A percentile compares a stretch with the other conserved stretches of the same genome.
These are phyloP conservation scores for Biscogniauxia marginata DNA, from an alignment of 2,329 filamentous ascomycete species.

Conservation along the genomic window DNA sequence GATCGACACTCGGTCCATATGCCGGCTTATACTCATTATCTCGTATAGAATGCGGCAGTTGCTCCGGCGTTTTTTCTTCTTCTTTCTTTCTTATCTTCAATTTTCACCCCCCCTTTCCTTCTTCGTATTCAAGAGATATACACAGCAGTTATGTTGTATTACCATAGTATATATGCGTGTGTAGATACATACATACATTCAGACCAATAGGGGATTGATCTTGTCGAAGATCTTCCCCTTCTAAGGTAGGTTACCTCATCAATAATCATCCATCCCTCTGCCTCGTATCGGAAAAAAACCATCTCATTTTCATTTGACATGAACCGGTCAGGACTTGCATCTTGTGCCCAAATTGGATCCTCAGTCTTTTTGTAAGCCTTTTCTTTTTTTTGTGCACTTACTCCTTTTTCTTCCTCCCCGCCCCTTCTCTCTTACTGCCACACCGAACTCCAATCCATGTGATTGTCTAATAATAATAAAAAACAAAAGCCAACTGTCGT, in stretches of 20 bases:
- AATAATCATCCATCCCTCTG: not conserved
- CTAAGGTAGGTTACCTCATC: not conserved
- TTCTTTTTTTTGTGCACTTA: not conserved
- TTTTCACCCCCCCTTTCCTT: not conserved
- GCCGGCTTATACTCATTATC: not conserved
- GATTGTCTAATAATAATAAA: constrained; percentile 14
- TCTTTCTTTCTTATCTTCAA: not conserved
- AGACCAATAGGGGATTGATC: not conserved
- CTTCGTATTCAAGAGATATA: not conserved
- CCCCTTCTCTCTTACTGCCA: not conserved
- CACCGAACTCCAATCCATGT: constrained; percentile 17
- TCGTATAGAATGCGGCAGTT: not conserved
- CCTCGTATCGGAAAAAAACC: not conserved
- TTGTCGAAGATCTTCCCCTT: not conserved
- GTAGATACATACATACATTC: not conserved
- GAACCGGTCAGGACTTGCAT: not conserved
- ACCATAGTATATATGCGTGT: not conserved
- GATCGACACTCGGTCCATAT: not conserved
- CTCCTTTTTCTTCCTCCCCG: not conserved
- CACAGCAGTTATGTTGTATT: not conserved
- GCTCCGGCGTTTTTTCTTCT: not conserved
- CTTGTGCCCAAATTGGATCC: not conserved
- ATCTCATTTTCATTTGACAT: not conserved
- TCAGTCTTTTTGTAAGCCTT: not conserved
- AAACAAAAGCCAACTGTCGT: constrained; percentile 13